Conservation (phyloP, 345 rosid genomes). For the Cardamine resedifolia region DNA sequence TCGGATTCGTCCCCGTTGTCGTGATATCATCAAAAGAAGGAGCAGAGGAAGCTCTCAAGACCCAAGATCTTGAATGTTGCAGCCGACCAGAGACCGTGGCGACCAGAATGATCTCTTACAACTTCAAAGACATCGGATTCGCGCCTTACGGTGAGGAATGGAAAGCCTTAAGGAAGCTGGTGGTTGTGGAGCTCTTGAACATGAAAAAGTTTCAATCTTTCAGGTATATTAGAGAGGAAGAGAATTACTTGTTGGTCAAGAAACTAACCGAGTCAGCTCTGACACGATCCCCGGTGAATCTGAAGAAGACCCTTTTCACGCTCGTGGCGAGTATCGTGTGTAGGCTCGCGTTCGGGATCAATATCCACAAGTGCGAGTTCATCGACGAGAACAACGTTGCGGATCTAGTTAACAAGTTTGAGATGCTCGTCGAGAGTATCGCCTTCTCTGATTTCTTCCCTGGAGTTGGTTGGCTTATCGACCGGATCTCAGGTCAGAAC, state of each 20-base stretch:
- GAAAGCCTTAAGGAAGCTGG: constrained; percentile 43
- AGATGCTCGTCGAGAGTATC: constrained; percentile 2
- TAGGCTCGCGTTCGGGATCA: constrained; percentile 43
- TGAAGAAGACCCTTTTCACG: constrained; percentile 33
- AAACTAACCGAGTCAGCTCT: constrained; percentile 26
- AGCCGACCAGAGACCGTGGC: constrained; percentile 40
- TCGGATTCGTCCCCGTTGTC: constrained; percentile 41
- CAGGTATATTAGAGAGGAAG: constrained; percentile 41
- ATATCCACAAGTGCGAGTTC: constrained; percentile 32
- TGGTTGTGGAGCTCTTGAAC: constrained; percentile 38
- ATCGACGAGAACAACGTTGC: constrained; percentile 12
- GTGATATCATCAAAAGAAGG: constrained; percentile 48
- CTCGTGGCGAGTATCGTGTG: constrained; percentile 37
- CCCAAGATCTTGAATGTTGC: constrained; percentile 40
- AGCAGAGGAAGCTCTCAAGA: constrained; percentile 42
- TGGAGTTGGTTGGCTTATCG: constrained; percentile 19
- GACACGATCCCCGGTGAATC: constrained; percentile 20
- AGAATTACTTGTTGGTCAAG: constrained; percentile 26
- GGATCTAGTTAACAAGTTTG: constrained; percentile 22
- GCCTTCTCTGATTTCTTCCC: constrained; percentile 31
- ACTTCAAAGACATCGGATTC: constrained; percentile 38
- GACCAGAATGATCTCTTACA: constrained; percentile 33
- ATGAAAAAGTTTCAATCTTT: constrained; percentile 35
- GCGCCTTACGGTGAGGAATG: constrained; percentile 45
- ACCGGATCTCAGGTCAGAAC: constrained; percentile 19